These are phyloP conservation scores for Epichloe brachyelytri DNA, from an alignment of 2,329 filamentous ascomycete genomes.

Conservation along the genomic window DNA sequence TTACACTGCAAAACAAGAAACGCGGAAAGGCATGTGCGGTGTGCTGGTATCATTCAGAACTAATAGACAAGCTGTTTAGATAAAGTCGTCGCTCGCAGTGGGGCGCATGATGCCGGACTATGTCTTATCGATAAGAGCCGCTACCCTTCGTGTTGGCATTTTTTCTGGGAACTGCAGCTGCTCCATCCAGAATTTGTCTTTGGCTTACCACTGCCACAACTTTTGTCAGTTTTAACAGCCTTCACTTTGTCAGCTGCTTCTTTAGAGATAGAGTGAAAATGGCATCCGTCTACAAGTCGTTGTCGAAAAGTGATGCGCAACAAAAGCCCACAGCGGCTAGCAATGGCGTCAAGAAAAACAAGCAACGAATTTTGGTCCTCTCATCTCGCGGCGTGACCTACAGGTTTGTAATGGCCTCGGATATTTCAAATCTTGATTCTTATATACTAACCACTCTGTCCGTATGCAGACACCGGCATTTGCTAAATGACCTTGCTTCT, in stretches of 20 bases:
- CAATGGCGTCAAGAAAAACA: constrained; percentile 46
- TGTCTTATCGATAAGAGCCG: constrained; percentile 3
- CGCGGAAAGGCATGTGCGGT: no score
- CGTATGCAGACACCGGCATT: constrained; percentile 65
- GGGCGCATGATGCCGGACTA: no score
- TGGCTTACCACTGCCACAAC: background rate
- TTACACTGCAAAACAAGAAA: no score
- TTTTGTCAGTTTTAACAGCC: background rate
- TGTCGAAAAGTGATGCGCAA: constrained; percentile 45
- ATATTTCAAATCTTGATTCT: background rate
- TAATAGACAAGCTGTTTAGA: no score
- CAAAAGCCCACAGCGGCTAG: constrained; percentile 35
- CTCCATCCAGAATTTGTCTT: background rate
- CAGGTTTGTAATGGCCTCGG: constrained; percentile 38
- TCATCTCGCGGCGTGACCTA: constrained; percentile 88
- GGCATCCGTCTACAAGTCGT: constrained; percentile 64
- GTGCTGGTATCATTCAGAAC: no score
- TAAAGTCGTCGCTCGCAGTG: no score
- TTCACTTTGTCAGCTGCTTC: background rate
- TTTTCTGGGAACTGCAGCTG: background rate
- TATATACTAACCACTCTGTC: background rate
- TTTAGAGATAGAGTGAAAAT: constrained; percentile 19
- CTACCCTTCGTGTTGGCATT: background rate
- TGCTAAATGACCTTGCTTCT: constrained; percentile 76
- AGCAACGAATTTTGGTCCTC: constrained; percentile 73